These are phyloP conservation scores for Neofusicoccum cordaticola DNA, from an alignment of 2,329 filamentous ascomycete genomes.

Conservation along the genomic window DNA sequence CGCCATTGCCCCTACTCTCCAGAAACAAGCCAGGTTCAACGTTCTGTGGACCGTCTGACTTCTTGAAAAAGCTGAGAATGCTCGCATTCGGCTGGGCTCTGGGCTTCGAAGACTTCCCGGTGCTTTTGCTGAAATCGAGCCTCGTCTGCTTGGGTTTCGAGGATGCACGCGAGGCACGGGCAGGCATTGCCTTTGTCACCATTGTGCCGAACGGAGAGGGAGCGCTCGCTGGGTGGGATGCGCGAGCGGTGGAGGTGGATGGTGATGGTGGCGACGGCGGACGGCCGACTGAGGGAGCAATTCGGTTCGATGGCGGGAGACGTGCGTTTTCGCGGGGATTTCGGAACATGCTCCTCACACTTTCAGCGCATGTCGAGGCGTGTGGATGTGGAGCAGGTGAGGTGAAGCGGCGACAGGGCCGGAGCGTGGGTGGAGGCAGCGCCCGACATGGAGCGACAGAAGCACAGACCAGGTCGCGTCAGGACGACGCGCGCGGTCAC, in stretches of 20 bases:
- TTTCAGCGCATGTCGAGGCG: not conserved
- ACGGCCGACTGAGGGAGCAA: conserved; percentile 49
- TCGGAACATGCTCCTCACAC: conserved; percentile 47
- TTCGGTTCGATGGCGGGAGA: conserved; percentile 31
- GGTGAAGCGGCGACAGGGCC: not conserved
- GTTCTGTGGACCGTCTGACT: conserved; percentile 41
- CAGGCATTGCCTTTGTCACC: conserved; percentile 24
- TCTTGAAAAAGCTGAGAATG: conserved; percentile 56
- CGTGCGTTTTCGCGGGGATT: conserved; percentile 51
- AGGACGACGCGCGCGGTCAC: not conserved
- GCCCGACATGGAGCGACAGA: not conserved
- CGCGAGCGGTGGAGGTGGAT: conserved; percentile 2
- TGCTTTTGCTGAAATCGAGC: conserved; percentile 34
- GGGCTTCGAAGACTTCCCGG: conserved; percentile 31
- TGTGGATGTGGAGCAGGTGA: not conserved
- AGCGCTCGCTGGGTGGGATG: conserved; percentile 18
- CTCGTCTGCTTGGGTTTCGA: conserved; percentile 33
- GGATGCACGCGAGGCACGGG: conserved; percentile 12
- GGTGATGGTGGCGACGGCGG: conserved; percentile 50
- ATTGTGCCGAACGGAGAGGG: conserved; percentile 23
- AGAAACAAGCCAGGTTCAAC: conserved; percentile 34
- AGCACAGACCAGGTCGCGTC: conserved; percentile 9
- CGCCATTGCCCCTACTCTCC: conserved; percentile 25
- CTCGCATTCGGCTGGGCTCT: conserved; percentile 47
- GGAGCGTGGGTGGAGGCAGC: not conserved